Conservation (phyloP, 192 early-diverging fungal species). For the Coemansia sp. region DNA sequence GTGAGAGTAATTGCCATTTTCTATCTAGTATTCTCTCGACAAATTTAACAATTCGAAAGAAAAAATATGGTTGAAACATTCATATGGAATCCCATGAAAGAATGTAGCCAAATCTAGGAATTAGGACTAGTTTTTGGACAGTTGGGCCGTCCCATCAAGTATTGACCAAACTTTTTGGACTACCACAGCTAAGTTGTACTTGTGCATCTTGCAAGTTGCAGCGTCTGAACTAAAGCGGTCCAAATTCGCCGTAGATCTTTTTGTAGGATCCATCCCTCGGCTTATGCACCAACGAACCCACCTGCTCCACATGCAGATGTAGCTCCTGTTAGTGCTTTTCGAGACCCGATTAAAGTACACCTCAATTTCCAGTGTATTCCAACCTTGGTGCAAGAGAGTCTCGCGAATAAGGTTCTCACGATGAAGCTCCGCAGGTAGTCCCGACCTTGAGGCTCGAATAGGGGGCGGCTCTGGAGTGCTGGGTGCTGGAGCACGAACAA, state of each 20-base stretch:
- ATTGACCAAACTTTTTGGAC: conserved; percentile 15
- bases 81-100: too few relatives aligned
- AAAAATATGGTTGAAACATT: too few relatives aligned
- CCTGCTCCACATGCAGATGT: neutral
- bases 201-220: neutral
- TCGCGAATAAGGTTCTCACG: neutral
- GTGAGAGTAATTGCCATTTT: too few relatives aligned
- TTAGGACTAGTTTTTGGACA: neutral
- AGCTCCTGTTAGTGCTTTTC: neutral
- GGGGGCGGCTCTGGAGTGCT: neutral
- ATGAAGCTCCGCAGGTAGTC: neutral
- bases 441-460: neutral
- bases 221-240: neutral
- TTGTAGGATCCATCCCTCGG: neutral
- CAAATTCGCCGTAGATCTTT: neutral
- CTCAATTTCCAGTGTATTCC: neutral
- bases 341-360: neutral
- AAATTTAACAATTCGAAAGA: too few relatives aligned
- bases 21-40: too few relatives aligned
- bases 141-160: neutral
- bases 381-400: neutral
- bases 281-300: neutral
- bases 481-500: neutral
- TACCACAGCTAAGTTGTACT: neutral
- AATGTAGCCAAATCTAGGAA: neutral